These are phyloP conservation scores for Aspergillus sp. DNA, from an alignment of 2,329 filamentous ascomycete genomes.

Conservation along the genomic window DNA sequence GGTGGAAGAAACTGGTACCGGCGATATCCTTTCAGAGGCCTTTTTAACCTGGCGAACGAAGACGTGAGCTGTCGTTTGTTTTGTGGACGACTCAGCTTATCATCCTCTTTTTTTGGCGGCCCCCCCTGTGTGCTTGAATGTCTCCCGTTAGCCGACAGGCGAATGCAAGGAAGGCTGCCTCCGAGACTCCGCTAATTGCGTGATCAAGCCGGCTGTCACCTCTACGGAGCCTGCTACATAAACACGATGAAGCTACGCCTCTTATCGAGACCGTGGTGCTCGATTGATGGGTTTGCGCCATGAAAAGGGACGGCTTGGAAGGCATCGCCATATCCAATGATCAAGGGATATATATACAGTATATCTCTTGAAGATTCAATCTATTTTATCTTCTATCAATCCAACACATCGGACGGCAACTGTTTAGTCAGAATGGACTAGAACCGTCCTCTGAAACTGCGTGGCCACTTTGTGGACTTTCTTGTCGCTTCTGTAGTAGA, in stretches of 20 bases:
- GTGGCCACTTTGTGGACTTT: conserved; percentile 6
- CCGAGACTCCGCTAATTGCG: neutral
- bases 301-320: neutral
- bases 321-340: neutral
- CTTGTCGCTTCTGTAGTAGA: conserved; percentile 31
- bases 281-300: neutral
- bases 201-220: neutral
- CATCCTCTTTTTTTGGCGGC: neutral
- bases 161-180: neutral
- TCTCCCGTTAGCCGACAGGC: neutral
- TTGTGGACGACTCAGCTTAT: neutral
- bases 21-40: conserved; percentile 73
- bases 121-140: neutral
- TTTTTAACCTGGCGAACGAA: conserved; percentile 72
- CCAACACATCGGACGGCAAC: neutral
- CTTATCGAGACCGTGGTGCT: neutral
- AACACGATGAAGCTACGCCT: too few relatives aligned
- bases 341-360: neutral
- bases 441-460: conserved; percentile 6
- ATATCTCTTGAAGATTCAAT: neutral
- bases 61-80: conserved; percentile 8
- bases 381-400: conserved; percentile 5
- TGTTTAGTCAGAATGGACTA: conserved; percentile 7
- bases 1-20: conserved; percentile 74
- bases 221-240: neutral